Evolutionary conservation across 805 yeast species (phyloP).

Genomic region (Candida chilensis): DNA sequence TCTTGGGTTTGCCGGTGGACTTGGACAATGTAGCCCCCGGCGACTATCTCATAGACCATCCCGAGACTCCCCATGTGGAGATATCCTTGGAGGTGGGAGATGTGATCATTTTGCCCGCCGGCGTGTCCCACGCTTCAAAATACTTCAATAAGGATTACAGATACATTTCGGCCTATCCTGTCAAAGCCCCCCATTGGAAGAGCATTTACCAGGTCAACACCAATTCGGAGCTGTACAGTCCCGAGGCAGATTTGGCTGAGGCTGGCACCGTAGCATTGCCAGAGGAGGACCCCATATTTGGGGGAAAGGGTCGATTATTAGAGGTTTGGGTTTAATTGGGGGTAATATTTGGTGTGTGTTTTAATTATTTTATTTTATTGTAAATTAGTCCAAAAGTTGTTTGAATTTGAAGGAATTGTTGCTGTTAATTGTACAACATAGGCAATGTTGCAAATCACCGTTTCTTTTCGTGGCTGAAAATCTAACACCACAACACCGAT

Average conservation of each 20-base stretch:
- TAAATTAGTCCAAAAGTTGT: no score
- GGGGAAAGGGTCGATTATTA: neutral
- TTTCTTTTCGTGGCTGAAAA: no score
- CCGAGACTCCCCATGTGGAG: neutral
- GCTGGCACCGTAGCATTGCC: neutral
- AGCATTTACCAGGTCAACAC: neutral
- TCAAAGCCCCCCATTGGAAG: slow-evolving; percentile 1
- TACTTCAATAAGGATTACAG: slow-evolving; percentile 1
- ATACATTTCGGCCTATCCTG: slow-evolving; percentile 4
- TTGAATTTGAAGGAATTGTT: no score
- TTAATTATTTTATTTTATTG: no score
- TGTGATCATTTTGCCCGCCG: slow-evolving; percentile 5
- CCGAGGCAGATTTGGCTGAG: neutral
- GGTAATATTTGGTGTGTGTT: no score
- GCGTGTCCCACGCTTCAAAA: slow-evolving; percentile 5
- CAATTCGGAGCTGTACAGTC: neutral
- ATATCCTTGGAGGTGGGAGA: slow-evolving; percentile 3
- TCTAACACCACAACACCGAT: no score
- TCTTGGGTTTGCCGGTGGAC: slow-evolving; percentile 4
- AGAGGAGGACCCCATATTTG: neutral
- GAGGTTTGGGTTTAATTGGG: neutral
- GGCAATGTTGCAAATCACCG: no score
- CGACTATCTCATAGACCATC: neutral
- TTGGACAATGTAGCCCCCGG: slow-evolving; percentile 1
- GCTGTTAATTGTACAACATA: no score